Base-by-base conservation (phyloP, 306 rosid genomes). In the Vigna angularis region DNA sequence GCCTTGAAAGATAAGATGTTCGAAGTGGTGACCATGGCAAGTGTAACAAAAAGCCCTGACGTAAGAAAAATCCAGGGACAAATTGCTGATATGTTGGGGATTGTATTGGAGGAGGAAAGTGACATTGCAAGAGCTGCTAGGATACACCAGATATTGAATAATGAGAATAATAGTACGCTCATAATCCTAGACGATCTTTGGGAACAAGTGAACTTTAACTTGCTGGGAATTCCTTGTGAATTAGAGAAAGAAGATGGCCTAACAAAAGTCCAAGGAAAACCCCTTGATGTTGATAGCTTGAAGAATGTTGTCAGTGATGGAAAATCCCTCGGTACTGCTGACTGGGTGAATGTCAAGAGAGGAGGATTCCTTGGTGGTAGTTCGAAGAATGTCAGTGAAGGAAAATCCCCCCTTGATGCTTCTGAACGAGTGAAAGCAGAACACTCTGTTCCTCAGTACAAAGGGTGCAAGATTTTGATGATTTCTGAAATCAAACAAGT, bases 51-150 rank as follows among this genome's bases (percentile, higher is more conserved):
- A 20, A 69, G 6, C 22, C 78, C 78, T 2, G 40, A 64, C 45
- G 15, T 82, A 13, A 71, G 15, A 34, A 70, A 71, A 66, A 55
- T 76, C 57, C 85, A 82, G 57, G 76, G 66, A 24, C 71, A 82
- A 12, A 55, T 81, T 22, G 84, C 48, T 6, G 84, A 66, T 14
- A 15, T 7, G 57, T 28, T 74, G 10, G 80, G 82, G 15, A 40
- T 77, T 9, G 14, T 3, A 34, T 18, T 82, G 30, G 53, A 64
- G 0, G 66, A 49, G 3, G 75, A 77, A 66, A 81, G 80, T 66
- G 80, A 66, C 11, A 42, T 8, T 34, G 84, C 18, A 36, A 81
- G 84, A 56, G 84, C 84, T 22, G 58, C n/a, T 59, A 71, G 57
- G 2, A 28, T 81, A 17, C 14, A 18, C n/a, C 6, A 61, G 13